A percentile compares a stretch with the other conserved stretches of the same genome.
Conservation (phyloP, 1,284 basidiomycete genomes). For the Ganoderma sinense region DNA sequence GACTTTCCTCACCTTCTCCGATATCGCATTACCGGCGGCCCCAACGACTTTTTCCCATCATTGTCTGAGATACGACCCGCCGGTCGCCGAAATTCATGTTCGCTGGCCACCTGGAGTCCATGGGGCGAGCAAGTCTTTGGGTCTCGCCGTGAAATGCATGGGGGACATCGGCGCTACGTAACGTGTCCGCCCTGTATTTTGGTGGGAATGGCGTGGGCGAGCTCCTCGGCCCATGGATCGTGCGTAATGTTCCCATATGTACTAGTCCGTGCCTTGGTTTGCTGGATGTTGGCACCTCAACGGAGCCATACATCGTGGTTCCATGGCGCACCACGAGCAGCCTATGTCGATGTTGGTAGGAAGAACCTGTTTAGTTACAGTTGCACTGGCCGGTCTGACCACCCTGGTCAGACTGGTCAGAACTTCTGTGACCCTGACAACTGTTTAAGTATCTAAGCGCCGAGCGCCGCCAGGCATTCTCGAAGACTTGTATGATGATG, state of each 20-base stretch:
- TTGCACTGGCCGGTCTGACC: no score
- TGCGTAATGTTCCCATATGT: not conserved
- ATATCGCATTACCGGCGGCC: not conserved
- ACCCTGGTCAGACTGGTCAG: no score
- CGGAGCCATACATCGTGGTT: no score
- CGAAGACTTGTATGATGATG: no score
- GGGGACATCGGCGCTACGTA: not conserved
- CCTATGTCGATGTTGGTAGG: no score
- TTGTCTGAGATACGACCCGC: not conserved
- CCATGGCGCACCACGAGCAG: no score
- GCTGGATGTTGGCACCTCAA: not conserved
- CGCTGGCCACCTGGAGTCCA: not conserved
- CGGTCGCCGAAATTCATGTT: not conserved
- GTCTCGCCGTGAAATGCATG: not conserved
- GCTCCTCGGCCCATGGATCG: not conserved
- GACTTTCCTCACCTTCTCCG: not conserved
- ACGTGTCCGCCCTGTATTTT: not conserved
- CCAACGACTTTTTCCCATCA: not conserved
- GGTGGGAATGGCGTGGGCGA: not conserved
- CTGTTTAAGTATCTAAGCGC: no score
- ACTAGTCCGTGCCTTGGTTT: not conserved
- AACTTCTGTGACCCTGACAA: no score
- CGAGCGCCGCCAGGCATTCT: no score
- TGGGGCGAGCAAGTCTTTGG: not conserved
- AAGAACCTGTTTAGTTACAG: no score